Evolutionary conservation across 306 rosid species (phyloP).

Genomic region (Pyrus communis): DNA sequence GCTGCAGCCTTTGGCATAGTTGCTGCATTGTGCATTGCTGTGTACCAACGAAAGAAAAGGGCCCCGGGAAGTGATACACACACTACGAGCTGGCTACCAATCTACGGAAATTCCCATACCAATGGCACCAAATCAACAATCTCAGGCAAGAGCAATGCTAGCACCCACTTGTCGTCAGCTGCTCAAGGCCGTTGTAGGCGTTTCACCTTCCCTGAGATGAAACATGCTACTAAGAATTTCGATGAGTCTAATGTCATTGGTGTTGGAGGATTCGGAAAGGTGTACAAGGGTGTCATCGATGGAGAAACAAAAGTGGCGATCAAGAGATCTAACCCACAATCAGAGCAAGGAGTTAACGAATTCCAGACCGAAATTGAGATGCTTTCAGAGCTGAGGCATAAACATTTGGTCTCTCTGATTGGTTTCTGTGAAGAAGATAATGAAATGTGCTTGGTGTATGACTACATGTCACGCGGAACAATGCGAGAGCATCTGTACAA

Average conservation of each 20-base stretch:
- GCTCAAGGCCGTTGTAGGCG: slow-evolving; percentile 48
- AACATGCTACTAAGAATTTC: slow-evolving; percentile 36
- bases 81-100: slow-evolving; percentile 43
- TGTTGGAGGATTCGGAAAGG: slow-evolving; percentile 53
- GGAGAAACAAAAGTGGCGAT: slow-evolving; percentile 41
- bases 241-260: slow-evolving; percentile 43
- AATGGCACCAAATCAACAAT: slow-evolving; percentile 31
- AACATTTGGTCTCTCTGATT: slow-evolving; percentile 42
- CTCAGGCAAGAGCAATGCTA: slow-evolving; percentile 38
- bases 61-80: slow-evolving; percentile 25
- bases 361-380: slow-evolving; percentile 51
- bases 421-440: slow-evolving; percentile 47
- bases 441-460: slow-evolving; percentile 50
- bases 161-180: slow-evolving; percentile 21
- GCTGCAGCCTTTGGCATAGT: slow-evolving; percentile 38
- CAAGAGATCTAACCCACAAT: slow-evolving; percentile 44
- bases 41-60: slow-evolving; percentile 34
- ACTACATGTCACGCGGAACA: slow-evolving; percentile 42
- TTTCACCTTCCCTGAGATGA: slow-evolving; percentile 33
- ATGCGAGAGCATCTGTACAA: slow-evolving; percentile 44
- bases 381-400: slow-evolving; percentile 52
- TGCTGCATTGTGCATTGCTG: slow-evolving; percentile 37
- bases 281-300: slow-evolving; percentile 40
- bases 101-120: slow-evolving; percentile 43
- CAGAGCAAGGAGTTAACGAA: slow-evolving; percentile 49